Evolutionary conservation across 768 basidiomycete species (phyloP), one percentile per base, ranked within the genome.

Genomic region (Tricholoma saponaceum): DNA sequence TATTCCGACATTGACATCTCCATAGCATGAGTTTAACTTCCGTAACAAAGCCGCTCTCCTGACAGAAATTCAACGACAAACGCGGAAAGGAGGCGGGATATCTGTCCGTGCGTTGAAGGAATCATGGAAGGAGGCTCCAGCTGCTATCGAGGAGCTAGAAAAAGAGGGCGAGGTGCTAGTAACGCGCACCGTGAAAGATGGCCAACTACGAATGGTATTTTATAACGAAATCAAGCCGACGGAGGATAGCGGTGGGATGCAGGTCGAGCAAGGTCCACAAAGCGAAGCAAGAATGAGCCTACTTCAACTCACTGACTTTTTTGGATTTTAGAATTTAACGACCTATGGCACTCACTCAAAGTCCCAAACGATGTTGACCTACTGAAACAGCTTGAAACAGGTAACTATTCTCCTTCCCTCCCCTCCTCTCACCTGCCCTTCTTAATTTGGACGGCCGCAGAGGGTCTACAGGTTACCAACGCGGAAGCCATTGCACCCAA

Each of bases 281-380:
- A 3, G 41, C 8, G 5, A 50, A 30, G 47, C 16, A 58, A 55
- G 63, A 59, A 35, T 50, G 51, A n/a, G 23, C 30, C 28, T n/a
- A 41, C 18, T 49, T 23, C 56, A 52, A 32, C n/a, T 59, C 23
- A 30, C 59, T 66, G 6, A 60, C 54, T 51, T 58, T n/a, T 43
- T 47, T 55, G 51, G 57, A 54, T 52, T 70, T 1, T 37, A 96
- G 94, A 96, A 70, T 96, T 96, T 67, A 75, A 80, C 52, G 89
- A 94, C 63, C 73, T 95, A 16, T 96, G 95, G 94, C 90, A 92
- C 70, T 79, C 81, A 3, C 77, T 95, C 16, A 86, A 85, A 64
- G 89, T 94, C 1, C 94, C 94, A 0, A 89, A 90, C 54, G 91
- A 93, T 43, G 89, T 89, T 23, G 92, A 95, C 65, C 72, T 96